These are phyloP conservation scores for Exserohilum rostratum DNA, from an alignment of 2,329 filamentous ascomycete species.

Conservation along the genomic window DNA sequence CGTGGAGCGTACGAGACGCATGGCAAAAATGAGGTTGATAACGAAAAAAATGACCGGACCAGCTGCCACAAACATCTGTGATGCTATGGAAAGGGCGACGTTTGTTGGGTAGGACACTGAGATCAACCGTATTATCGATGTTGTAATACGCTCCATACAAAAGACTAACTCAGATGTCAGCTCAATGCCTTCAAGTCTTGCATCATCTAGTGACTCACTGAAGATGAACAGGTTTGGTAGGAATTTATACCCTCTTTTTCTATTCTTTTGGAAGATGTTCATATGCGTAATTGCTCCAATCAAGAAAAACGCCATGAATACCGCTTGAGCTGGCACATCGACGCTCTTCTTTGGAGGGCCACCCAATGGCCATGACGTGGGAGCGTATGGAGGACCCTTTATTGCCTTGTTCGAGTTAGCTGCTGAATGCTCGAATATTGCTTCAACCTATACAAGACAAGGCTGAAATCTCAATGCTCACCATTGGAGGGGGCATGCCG, in stretches of 20 bases:
- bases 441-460: background rate
- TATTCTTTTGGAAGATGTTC: slow-evolving; percentile 51
- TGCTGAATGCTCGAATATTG: background rate
- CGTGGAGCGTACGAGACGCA: slow-evolving; percentile 74
- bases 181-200: too few relatives aligned
- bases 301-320: slow-evolving; percentile 53
- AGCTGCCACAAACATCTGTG: slow-evolving; percentile 72
- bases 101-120: slow-evolving; percentile 46
- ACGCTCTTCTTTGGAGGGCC: slow-evolving; percentile 43
- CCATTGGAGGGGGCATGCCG: slow-evolving; percentile 22
- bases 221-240: slow-evolving; percentile 50
- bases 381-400: slow-evolving; percentile 38
- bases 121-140: slow-evolving; percentile 47
- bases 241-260: slow-evolving; percentile 50
- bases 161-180: slow-evolving; percentile 39
- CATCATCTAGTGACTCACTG: slow-evolving; percentile 27
- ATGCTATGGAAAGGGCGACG: slow-evolving; percentile 59
- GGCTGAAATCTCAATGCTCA: slow-evolving; percentile 1
- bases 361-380: slow-evolving; percentile 44
- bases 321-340: slow-evolving; percentile 51
- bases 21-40: slow-evolving; percentile 77
- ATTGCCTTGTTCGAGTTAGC: slow-evolving; percentile 22
- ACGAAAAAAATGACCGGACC: slow-evolving; percentile 78
- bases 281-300: slow-evolving; percentile 50
- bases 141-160: slow-evolving; percentile 52